These are phyloP conservation scores for Hypoxylon sp. DNA, from an alignment of 2,329 filamentous ascomycete genomes.

Conservation along the genomic window DNA sequence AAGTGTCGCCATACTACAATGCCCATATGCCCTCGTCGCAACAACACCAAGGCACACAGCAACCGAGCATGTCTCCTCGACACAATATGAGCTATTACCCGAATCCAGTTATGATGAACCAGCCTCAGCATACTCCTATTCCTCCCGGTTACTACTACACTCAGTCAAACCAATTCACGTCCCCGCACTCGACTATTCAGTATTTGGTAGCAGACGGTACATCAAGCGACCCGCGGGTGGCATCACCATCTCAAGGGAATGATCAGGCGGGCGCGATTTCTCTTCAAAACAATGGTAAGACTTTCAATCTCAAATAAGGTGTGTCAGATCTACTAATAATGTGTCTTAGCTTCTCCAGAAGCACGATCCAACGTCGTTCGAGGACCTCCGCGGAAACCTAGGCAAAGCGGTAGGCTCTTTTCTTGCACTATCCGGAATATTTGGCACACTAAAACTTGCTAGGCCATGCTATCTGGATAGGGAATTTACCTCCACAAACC, in stretches of 20 bases:
- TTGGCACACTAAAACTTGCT: constrained; percentile 19
- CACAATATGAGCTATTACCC: constrained; percentile 62
- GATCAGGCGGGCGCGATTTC: constrained; percentile 39
- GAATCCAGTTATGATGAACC: constrained; percentile 61
- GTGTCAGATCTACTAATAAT: constrained; percentile 30
- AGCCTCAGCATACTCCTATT: constrained; percentile 56
- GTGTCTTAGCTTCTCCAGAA: constrained; percentile 52
- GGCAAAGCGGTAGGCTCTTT: constrained; percentile 70
- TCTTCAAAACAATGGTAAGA: constrained; percentile 51
- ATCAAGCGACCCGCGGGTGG: constrained; percentile 39
- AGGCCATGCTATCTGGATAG: constrained; percentile 95
- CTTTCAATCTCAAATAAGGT: constrained; percentile 7
- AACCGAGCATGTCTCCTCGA: constrained; percentile 55
- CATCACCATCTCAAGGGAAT: constrained; percentile 45
- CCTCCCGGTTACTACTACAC: constrained; percentile 63
- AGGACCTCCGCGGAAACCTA: constrained; percentile 70
- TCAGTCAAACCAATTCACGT: constrained; percentile 57
- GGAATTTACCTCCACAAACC: constrained; percentile 89
- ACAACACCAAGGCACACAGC: constrained; percentile 54
- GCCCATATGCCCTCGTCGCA: constrained; percentile 57
- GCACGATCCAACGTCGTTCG: constrained; percentile 62
- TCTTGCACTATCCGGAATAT: constrained; percentile 35
- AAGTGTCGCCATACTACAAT: constrained; percentile 63
- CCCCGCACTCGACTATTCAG: constrained; percentile 55
- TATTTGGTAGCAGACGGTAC: constrained; percentile 54